Evolutionary conservation across 768 basidiomycete species (phyloP), one percentile per base, ranked within the genome.

Genomic region (Leccinum uliginosum): DNA sequence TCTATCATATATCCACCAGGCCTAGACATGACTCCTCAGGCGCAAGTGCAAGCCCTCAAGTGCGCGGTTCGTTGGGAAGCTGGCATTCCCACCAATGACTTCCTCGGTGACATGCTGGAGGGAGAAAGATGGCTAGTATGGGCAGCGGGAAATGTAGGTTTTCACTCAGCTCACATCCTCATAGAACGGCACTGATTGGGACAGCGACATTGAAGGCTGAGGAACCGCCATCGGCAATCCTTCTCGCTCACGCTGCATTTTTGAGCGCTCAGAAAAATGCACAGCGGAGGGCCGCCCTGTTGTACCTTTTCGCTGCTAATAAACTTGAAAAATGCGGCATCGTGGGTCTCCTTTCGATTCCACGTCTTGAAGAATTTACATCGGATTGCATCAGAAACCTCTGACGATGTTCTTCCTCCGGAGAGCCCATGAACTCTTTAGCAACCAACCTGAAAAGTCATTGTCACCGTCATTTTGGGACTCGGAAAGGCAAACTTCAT

Each of bases 101-200:
- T 93, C 65, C 62, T 84, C 14, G 74, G 77, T 48, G 70, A 75
- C 48, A 65, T 73, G 11, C 66, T 91, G 29, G 88, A 89, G 64
- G 91, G 90, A 2, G 91, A 93, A 61, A 77, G 88, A 54, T 93
- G 91, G 91, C 73, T 93, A 6, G 87, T 91, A 17, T 89, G 84
- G 84, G 91, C 91, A 43, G 89, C 91, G 24, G 87, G 85, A 61
- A 84, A 83, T 71, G 91, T 93, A 75, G 56, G 85, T 79, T 53
- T 40, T 24, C 60, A 32, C 30, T 62, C 30, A 27, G n/a, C 43
- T 30, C 29, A 8, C 5, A 23, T 23, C 21, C 27, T 52, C 34
- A 12, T 26, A 59, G 61, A 57, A 55, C 27, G 48, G 61, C 57
- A 56, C 65, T 75, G 59, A 71, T 65, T 61, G 52, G 66, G 61